Conservation (phyloP, 2,329 filamentous ascomycete genomes). For the Fusarium oxysporum region DNA sequence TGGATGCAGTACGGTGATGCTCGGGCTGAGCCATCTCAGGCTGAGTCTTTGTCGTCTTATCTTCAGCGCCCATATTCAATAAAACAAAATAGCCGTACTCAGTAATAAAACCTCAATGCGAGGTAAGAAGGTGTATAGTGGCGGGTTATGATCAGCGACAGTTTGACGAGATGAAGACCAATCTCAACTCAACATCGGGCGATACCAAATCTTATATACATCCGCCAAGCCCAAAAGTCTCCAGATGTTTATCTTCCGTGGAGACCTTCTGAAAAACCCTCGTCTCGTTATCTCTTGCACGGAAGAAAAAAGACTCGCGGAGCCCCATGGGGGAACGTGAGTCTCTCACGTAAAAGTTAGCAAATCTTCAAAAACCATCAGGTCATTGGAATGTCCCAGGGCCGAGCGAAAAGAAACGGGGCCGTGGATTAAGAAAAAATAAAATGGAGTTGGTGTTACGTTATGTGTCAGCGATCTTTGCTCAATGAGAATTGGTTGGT, state of each 20-base stretch:
- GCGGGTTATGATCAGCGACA: not conserved
- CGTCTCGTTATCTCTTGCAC: slow-evolving; percentile 19
- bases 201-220: slow-evolving; percentile 25
- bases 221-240: slow-evolving; percentile 23
- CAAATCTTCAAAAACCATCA: slow-evolving; percentile 32
- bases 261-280: not conserved
- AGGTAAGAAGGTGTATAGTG: not conserved
- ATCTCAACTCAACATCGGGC: not conserved
- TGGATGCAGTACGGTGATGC: slow-evolving; percentile 11
- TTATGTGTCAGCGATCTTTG: slow-evolving; percentile 39
- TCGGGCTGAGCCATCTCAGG: slow-evolving; percentile 21
- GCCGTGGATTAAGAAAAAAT: not conserved
- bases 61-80: slow-evolving; percentile 3
- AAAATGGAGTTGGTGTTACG: slow-evolving; percentile 28
- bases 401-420: slow-evolving; percentile 6
- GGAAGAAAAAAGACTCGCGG: slow-evolving; percentile 15
- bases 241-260: slow-evolving; percentile 21
- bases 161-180: slow-evolving; percentile 17
- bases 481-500: not conserved
- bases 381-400: slow-evolving; percentile 30
- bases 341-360: slow-evolving; percentile 41
- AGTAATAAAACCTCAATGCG: not conserved
- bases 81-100: not conserved
- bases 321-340: slow-evolving; percentile 35
- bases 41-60: slow-evolving; percentile 25